Evolutionary conservation across 140 eudicot species (phyloP).

Genomic region (Oenanthe javanica): DNA sequence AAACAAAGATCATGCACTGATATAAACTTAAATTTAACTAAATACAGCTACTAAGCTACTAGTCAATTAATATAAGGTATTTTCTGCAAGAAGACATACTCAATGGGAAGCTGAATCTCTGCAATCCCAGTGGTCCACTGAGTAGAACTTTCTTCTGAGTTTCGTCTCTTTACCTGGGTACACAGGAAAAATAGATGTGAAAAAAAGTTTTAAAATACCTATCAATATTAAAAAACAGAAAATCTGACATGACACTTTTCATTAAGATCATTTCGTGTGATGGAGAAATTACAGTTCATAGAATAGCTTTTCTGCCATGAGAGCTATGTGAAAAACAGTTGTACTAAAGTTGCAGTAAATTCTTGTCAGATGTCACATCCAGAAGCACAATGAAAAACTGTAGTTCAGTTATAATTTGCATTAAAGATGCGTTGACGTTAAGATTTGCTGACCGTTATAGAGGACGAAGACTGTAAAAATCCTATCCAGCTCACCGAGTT

Average conservation of each 20-base stretch:
- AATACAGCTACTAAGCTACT: background rate
- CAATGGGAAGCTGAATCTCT: slow-evolving; percentile 94
- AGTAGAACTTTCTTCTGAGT: slow-evolving; percentile 93
- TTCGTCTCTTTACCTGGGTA: slow-evolving; percentile 74
- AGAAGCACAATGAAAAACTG: background rate
- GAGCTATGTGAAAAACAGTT: background rate
- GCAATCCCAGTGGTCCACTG: slow-evolving; percentile 99
- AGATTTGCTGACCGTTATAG: background rate
- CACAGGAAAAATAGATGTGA: background rate
- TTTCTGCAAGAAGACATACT: slow-evolving; percentile 37
- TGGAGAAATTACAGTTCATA: background rate
- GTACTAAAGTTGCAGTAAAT: background rate
- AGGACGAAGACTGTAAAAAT: background rate
- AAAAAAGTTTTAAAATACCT: background rate
- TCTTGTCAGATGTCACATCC: background rate
- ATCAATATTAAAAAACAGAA: background rate
- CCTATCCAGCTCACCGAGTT: background rate
- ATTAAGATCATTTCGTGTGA: background rate
- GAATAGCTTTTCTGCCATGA: background rate
- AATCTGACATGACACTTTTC: background rate
- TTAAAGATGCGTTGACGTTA: background rate
- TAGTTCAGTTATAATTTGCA: background rate
- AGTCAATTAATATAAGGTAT: background rate
- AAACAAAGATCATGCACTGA: background rate
- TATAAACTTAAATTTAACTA: background rate